Evolutionary conservation across 768 basidiomycete species (phyloP), one percentile per base, ranked within the genome.

Genomic region (Gyrodon lividus): DNA sequence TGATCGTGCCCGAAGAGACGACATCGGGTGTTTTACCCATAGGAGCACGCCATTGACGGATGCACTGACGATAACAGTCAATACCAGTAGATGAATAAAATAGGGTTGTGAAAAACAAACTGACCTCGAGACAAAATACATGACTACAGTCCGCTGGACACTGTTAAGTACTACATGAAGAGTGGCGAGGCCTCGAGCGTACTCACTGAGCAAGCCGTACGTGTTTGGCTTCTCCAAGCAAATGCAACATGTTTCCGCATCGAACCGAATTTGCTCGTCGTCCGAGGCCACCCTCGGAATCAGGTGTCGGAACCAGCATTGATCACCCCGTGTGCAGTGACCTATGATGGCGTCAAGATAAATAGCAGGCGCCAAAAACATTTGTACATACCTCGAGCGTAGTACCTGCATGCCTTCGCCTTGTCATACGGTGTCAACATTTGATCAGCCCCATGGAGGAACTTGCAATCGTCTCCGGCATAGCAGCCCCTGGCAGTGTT

Each of bases 261-360:
- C 79, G 4, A 56, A 62, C 35, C 45, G 51, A 17, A 55, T 58
- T 23, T 57, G 56, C 26, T 62, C 58, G 26, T 69, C 62, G 51
- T 69, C 58, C 2, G 44, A 48, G 5, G 63, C 43, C 28, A 52
- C 50, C 35, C 43, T 59, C 13, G 43, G 55, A 41, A 71, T 59
- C 46, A 68, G 72, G 61, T 92, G 89, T 28, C 72, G 65, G 68
- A 90, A 92, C 90, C 89, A 91, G 64, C 90, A 92, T 30, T 70
- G 66, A 40, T 80, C 80, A 12, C 86, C 89, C 28, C 79, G 74
- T 56, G 76, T 81, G 62, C 90, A 92, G 65, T 78, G 87, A 0
- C 90, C 89, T 88, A 43, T 12, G 13, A 48, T 42, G 20, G 24
- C 9, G 22, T 52, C 26, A 48, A 43, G 45, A 38, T 22, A 39